Conservation (phyloP, 495 filamentous ascomycete species). For the Emericellopsis terricola region DNA sequence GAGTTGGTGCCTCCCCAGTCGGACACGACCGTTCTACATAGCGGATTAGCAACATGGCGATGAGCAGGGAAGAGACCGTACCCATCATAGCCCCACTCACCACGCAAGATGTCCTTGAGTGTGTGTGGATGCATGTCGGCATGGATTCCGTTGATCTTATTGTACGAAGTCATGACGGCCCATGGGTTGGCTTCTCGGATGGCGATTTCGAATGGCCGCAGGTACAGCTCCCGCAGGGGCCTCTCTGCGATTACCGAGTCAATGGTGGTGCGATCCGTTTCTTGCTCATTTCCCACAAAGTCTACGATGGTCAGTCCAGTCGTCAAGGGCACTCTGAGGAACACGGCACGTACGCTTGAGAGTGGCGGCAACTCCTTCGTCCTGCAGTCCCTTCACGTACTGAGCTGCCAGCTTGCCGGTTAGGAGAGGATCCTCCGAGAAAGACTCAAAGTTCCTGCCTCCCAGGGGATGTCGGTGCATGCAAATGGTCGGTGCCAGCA, state of each 20-base stretch:
- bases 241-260: slow-evolving; percentile 53
- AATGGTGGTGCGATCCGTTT: slow-evolving; percentile 58
- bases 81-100: slow-evolving; percentile 62
- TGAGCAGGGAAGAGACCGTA: slow-evolving; percentile 9
- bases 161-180: slow-evolving; percentile 76
- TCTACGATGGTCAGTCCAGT: slow-evolving; percentile 31
- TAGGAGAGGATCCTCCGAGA: slow-evolving; percentile 67
- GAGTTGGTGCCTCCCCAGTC: slow-evolving; percentile 63
- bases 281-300: slow-evolving; percentile 74
- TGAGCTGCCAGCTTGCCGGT: slow-evolving; percentile 58
- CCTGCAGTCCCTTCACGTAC: slow-evolving; percentile 58
- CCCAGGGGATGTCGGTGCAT: slow-evolving; percentile 69
- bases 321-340: slow-evolving; percentile 3
- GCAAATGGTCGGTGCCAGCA: slow-evolving; percentile 69
- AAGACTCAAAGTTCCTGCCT: slow-evolving; percentile 74
- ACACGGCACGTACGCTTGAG: slow-evolving; percentile 44
- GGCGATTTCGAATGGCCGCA: slow-evolving; percentile 68
- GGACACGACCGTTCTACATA: slow-evolving; percentile 41
- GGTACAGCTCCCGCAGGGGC: slow-evolving; percentile 64
- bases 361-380: slow-evolving; percentile 55
- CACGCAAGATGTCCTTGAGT: slow-evolving; percentile 53
- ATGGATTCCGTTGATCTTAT: slow-evolving; percentile 63
- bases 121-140: slow-evolving; percentile 55
- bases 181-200: slow-evolving; percentile 61
- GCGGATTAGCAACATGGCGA: slow-evolving; percentile 4